Conservation (phyloP, 2,329 filamentous ascomycete species). For the Akanthomyces uredinophilus region DNA sequence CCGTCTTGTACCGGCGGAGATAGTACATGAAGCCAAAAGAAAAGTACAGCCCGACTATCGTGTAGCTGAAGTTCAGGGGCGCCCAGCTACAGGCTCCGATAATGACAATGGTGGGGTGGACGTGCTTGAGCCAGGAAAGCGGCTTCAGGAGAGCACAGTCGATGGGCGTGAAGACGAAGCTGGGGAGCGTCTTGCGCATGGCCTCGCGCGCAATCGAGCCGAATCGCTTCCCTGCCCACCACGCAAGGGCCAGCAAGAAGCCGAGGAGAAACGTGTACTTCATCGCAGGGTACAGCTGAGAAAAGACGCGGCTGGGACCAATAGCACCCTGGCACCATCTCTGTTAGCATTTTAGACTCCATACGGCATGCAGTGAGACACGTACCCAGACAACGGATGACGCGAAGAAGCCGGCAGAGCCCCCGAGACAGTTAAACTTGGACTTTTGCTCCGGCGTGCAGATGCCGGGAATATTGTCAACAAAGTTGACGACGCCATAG, state of each 20-base stretch:
- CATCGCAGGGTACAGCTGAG: conserved; percentile 16
- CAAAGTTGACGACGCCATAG: conserved; percentile 34
- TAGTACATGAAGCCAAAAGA: conserved; percentile 40
- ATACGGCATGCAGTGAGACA: not conserved
- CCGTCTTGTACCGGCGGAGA: conserved; percentile 31
- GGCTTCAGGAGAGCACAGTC: conserved; percentile 21
- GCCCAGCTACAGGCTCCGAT: conserved; percentile 39
- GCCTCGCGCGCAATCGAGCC: conserved; percentile 17
- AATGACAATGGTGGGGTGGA: conserved; percentile 37
- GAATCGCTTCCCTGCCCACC: conserved; percentile 65
- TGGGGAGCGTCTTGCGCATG: not conserved
- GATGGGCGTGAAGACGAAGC: conserved; percentile 17
- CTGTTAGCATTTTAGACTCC: not conserved
- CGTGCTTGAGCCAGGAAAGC: conserved; percentile 28
- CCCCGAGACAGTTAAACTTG: conserved; percentile 25
- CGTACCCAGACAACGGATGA: conserved; percentile 26
- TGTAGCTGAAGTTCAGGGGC: conserved; percentile 38
- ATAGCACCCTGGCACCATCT: conserved; percentile 19
- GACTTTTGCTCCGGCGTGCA: conserved; percentile 29
- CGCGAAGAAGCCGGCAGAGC: conserved; percentile 29
- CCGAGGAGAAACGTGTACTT: conserved; percentile 17
- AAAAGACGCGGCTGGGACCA: conserved; percentile 32
- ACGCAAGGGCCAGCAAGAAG: conserved; percentile 30
- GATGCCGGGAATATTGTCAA: conserved; percentile 29
- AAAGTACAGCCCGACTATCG: conserved; percentile 36